Evolutionary conservation across 2,329 filamentous ascomycete genomes (phyloP).

Genomic region (Paecilomyces sp.): DNA sequence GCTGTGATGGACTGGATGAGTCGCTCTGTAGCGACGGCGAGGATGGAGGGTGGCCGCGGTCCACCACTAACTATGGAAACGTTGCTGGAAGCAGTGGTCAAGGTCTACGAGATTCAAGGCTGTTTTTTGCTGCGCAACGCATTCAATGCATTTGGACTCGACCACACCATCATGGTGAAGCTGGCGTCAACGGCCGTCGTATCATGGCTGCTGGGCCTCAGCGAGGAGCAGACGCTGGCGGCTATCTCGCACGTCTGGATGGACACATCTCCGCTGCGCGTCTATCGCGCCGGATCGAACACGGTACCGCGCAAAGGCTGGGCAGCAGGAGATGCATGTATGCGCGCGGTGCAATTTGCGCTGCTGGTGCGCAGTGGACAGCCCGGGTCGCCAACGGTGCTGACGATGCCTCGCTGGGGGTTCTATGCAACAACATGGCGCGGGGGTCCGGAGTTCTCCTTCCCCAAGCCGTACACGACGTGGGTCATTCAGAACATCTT

Average conservation of each 20-base stretch:
- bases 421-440: constrained; percentile 24
- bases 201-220: constrained; percentile 21
- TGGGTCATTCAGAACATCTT: constrained; percentile 17
- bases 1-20: constrained; percentile 18
- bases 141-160: constrained; percentile 25
- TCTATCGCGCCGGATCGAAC: constrained; percentile 22
- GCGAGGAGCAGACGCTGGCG: constrained; percentile 15
- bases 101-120: constrained; percentile 31
- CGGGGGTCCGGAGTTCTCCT: constrained; percentile 7
- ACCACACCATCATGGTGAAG: constrained; percentile 29
- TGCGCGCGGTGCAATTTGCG: constrained; percentile 32
- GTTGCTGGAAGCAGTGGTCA: constrained; percentile 19
- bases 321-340: constrained; percentile 34
- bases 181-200: constrained; percentile 28
- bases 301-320: constrained; percentile 28
- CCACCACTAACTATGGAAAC: constrained; percentile 16
- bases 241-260: constrained; percentile 26
- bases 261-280: constrained; percentile 22
- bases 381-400: constrained; percentile 18
- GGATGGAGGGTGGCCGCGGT: background rate
- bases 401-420: constrained; percentile 27
- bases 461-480: constrained; percentile 11
- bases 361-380: constrained; percentile 21
- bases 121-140: constrained; percentile 19
- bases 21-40: constrained; percentile 1